Evolutionary conservation across 495 filamentous ascomycete genomes (phyloP), one percentile per base, ranked within the genome.

Genomic region (Neurospora discreta): DNA sequence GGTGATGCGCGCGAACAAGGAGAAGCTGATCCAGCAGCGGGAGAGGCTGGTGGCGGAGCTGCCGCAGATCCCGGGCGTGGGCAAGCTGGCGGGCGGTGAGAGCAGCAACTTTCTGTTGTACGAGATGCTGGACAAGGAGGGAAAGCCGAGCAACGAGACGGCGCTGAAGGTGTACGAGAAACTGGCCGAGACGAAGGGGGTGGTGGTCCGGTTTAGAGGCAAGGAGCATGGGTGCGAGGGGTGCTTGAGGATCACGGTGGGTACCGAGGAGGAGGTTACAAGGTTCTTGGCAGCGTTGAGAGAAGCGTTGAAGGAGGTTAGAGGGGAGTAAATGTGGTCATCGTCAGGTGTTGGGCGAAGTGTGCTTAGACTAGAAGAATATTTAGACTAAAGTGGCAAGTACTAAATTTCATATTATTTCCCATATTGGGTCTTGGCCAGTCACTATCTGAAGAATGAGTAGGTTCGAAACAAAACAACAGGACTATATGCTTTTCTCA

Each of bases 191-290:
- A 90, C 88, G 58, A 89, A 89, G 75, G 93, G 94, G 0, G 94
- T 99, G 2, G 93, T 99, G 38, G 96, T 99, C 13, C 84, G 95
- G 71, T 99, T 98, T 80, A 84, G 95, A 67, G 95, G 95, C 3
- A 95, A 93, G 82, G 95, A 99, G 85, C 81, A 89, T 39, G 95
- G 94, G 6, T 99, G 95, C 77, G 77, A 89, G 73, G 95, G 94
- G 1, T 97, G 95, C 77, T 80, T 99, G 77, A 85, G 95, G 46
- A 91, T 99, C 73, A 98, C 95, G 1, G 91, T 99, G 10, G 95
- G 95, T 7, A 99, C 95, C 6, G 91, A 94, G 78, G 80, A 86
- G 16, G 95, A 99, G 82, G 92, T 95, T 33, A 89, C 87, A 40
- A 87, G 86, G 74, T 90, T 98, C 77, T 78, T 99, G 80, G 80